Base-by-base conservation (phyloP, 805 yeast species). In the Candida quercuum region DNA sequence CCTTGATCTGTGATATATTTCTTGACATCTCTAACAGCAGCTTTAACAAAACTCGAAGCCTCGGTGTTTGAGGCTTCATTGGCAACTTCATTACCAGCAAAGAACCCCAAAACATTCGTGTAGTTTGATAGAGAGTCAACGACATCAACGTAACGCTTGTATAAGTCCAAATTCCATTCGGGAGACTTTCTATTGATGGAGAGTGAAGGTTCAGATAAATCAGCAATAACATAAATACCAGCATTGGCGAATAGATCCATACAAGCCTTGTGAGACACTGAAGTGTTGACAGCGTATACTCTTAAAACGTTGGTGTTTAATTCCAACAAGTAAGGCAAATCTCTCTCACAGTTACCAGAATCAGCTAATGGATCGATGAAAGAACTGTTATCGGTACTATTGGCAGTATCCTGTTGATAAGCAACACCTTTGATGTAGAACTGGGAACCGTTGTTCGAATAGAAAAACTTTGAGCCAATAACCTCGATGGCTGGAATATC, bases 1-100 rank as follows among this genome's bases (percentile, higher is more conserved):
- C 73, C 72, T 57, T 73, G 61, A 17, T 63, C 70, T 47, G 64
- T 63, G 53, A 84, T 82, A 63, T 84, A 82, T 21, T 72, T 64
- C 63, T 81, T 84, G 52, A 78, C 69, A 60, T 84, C 91, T 74
- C 93, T 77, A 41, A 84, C 62, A 22, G 91, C 91, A 44, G 91
- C 91, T 62, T 84, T 84, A 47, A 84, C 91, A 57, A 74, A 84
- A 28, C 91, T 81, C 38, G 91, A 83, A 40, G 91, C 81, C 45
- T 71, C 80, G 40, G 89, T 78, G 65, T 80, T 82, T 49, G 74
- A 57, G 23, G 57, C 59, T 50, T 75, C 71, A 63, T 83, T 82
- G 54, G 87, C 72, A 45, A 84, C 91, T 71, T 84, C 91, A 57
- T 84, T 84, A 71, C 91, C 91, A 34, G 91, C 91, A 60, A 83